Evolutionary conservation across 257 asterid genomes (phyloP), one percentile per base, ranked within the genome.

Genomic region (Misopates orontium): DNA sequence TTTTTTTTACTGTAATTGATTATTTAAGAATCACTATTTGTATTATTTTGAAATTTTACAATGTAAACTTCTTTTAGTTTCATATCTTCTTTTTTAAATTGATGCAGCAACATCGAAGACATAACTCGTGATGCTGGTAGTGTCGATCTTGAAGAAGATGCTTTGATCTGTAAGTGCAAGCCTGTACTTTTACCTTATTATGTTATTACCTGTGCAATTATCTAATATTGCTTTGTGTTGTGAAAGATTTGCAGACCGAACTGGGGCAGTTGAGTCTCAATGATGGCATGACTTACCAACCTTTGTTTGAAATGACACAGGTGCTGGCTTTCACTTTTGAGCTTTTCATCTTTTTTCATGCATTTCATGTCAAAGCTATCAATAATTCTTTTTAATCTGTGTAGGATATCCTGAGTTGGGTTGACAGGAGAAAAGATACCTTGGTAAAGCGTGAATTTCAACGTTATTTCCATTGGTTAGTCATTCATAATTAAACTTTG

Each of bases 91-190:
- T 61, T 59, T 19, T 23, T 28, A 5, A 70, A 49, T 10, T 53
- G 63, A n/a, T 67, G 63, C 90, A 94, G 99, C 59, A 94, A 94
- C 76, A 85, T 94, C 65, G 99, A 94, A 75, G 99, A 94, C 75
- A 83, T 81, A 62, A 81, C 97, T 73, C 99, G 99, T 57, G 97
- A 94, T 82, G 95, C 97, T 82, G 95, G 95, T 64, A 88, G 97
- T 73, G 56, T 83, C 21, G 88, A 94, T 80, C 76, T 88, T 70
- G 89, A 83, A 71, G 97, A 87, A 70, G 96, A 86, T 59, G 82
- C 66, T 74, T 77, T 92, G 77, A 73, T 72, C 68, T 64, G 98
- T 92, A 87, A 89, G 98, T 79, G 67, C 57, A 57, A 40, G 8
- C 73, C 69, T 48, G 18, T 61, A n/a, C 60, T 9, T 23, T 56